Percentiles rank a stretch among this genome's conserved stretches.
Conservation (phyloP, 805 yeast genomes). For the Schwanniomyces vanrijiae region DNA sequence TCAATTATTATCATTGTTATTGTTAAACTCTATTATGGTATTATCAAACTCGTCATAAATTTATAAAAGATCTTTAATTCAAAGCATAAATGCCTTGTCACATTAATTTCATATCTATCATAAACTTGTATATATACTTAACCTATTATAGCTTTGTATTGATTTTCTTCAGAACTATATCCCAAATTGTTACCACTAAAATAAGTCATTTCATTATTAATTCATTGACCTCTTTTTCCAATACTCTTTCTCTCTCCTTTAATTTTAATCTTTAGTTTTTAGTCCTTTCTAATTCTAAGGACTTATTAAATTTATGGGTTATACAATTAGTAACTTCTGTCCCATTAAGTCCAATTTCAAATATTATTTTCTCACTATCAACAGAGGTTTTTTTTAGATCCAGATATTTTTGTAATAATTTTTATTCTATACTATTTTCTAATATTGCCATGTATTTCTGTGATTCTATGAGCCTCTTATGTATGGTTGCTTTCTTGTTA, state of each 20-base stretch:
- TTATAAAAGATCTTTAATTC: neutral
- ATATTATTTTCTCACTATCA: conserved; percentile 60
- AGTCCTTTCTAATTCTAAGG: conserved; percentile 68
- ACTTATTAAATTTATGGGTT: conserved; percentile 54
- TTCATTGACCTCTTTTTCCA: neutral
- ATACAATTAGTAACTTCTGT: conserved; percentile 2
- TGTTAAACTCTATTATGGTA: too few relatives aligned
- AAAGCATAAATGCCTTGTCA: neutral
- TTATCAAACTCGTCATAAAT: neutral
- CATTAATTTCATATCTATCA: neutral
- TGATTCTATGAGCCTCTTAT: conserved; percentile 54
- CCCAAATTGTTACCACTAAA: neutral
- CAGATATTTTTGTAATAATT: conserved; percentile 70
- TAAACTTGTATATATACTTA: neutral
- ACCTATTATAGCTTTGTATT: neutral
- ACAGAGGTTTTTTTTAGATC: conserved; percentile 67
- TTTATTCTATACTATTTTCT: conserved; percentile 72
- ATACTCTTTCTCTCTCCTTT: conserved; percentile 35
- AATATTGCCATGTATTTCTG: conserved; percentile 71
- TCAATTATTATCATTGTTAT: too few relatives aligned
- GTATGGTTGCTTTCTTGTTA: conserved; percentile 44
- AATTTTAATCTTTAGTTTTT: conserved; percentile 57
- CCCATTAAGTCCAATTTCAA: conserved; percentile 41
- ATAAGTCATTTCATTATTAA: neutral
- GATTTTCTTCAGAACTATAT: neutral